Evolutionary conservation across 495 filamentous ascomycete genomes (phyloP).

Genomic region (Aspergillus leporis): DNA sequence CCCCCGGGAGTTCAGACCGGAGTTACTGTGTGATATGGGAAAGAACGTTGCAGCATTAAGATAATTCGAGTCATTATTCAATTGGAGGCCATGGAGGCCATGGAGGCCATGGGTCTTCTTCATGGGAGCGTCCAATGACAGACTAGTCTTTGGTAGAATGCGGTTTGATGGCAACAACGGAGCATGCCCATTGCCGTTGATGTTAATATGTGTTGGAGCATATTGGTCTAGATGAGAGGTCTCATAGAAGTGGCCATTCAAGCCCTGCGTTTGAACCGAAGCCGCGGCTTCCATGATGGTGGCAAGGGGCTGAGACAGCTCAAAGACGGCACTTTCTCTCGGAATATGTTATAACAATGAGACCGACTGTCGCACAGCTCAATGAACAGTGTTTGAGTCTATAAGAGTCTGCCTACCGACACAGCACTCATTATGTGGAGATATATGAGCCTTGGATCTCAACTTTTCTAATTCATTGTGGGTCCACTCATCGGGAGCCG

Average conservation of each 20-base stretch:
- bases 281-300: slow-evolving; percentile 12
- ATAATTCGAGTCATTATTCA: background rate
- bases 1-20: background rate
- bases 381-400: background rate
- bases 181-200: slow-evolving; percentile 6
- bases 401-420: background rate
- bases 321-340: background rate
- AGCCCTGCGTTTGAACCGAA: slow-evolving; percentile 14
- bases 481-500: slow-evolving; percentile 20
- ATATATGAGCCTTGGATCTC: slow-evolving; percentile 17
- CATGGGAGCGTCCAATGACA: slow-evolving; percentile 4
- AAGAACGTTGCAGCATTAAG: background rate
- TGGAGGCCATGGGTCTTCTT: background rate
- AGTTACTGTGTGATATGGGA: background rate
- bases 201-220: slow-evolving; percentile 6
- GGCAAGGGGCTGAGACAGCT: background rate
- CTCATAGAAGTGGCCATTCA: slow-evolving; percentile 16
- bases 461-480: slow-evolving; percentile 23
- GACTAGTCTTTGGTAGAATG: background rate
- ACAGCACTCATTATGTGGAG: slow-evolving; percentile 12
- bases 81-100: background rate
- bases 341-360: background rate
- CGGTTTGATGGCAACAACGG: slow-evolving; percentile 8
- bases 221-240: slow-evolving; percentile 14
- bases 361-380: background rate